Evolutionary conservation across 192 early-diverging fungal species (phyloP), one percentile per base, ranked within the genome.

Genomic region (Gryganskiella cystojenkinii): DNA sequence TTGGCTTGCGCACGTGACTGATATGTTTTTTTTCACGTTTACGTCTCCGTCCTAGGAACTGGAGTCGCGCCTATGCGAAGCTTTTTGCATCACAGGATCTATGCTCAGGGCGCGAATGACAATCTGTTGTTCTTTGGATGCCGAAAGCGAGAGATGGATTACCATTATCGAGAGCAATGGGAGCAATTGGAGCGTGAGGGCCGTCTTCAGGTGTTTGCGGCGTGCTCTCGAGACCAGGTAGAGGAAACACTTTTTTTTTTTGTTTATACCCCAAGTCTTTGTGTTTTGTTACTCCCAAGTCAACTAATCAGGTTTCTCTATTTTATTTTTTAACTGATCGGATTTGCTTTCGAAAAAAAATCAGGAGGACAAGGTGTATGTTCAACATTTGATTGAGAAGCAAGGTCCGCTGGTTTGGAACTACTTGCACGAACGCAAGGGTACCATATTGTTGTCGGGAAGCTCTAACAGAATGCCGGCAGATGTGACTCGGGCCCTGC

Each of bases 61-160:
- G 97, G 97, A 20, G 85, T 99, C 24, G 96, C 98, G 10, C 93
- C 97, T 0, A 96, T 99, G 87, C 86, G 95, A 30, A 68, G 63
- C 40, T 74, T 74, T 37, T 59, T 81, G 70, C 55, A 79, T 20
- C 67, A 80, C 42, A 40, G 76, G 13, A 70, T 80, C 43, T 71
- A 80, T 56, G 61, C 63, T 20, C 76, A 80, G 20, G 69, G 61
- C 5, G 65, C 54, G 7, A 33, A 45, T 76, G 87, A 89, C 30
- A 96, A 95, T 61, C 67, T 89, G 2, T 66, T 99, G 54, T 92
- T 98, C 76, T 91, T 96, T 79, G 98, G 98, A 17, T 94, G 90
- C 59, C 88, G 98, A 33, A 80, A 90, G 61, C 56, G 65, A 24
- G 60, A 86, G 20, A 85, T 81, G 46, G 98, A 99, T 76, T 94